Evolutionary conservation across 1,284 basidiomycete genomes (phyloP), one percentile per base, ranked within the genome.

Genomic region (Pisolithus thermaeus): DNA sequence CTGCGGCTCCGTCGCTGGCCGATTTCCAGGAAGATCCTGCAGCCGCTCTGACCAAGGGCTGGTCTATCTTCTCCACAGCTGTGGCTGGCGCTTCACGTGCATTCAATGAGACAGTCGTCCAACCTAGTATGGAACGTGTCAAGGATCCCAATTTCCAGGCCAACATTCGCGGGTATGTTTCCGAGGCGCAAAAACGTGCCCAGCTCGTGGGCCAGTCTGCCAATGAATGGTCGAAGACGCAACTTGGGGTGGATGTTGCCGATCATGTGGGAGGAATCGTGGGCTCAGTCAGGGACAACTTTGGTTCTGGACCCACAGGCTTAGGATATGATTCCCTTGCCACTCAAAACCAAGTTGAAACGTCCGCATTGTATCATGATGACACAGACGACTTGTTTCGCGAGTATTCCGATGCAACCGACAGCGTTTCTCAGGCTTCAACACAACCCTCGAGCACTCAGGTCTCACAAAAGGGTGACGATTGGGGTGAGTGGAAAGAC

Each of bases 21-120:
- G 90, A 93, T n/a, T 67, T 92, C 27, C 86, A 91, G 62, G 82
- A 87, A 46, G 87, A 90, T 62, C 90, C 90, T 0, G 71, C 81
- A 47, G 81, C 78, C 16, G 90, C 91, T 1, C 69, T 93, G 7
- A 80, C 79, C 62, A 92, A 92, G 69, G 89, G 91, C 44, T 93
- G 91, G 90, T 88, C 87, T 16, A 69, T 92, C 40, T 82, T 93
- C 59, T 84, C 87, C 38, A 77, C 85, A 1, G 89, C 80, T 22
- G 80, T 93, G 18, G 78, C 71, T 2, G 87, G 84, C 46, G 90
- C 89, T 18, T 77, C 83, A 6, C 81, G 80, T 59, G 83, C 67
- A n/a, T 85, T 93, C 35, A 77, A 78, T 52, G 87, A 91, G 66
- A 87, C 79, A 62, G 81, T 92, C 30, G 84, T 92, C 49, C 87